phyloP scores from a whole-genome alignment of 2,329 filamentous ascomycete species.

The Fusarium guadeloupense region DNA sequence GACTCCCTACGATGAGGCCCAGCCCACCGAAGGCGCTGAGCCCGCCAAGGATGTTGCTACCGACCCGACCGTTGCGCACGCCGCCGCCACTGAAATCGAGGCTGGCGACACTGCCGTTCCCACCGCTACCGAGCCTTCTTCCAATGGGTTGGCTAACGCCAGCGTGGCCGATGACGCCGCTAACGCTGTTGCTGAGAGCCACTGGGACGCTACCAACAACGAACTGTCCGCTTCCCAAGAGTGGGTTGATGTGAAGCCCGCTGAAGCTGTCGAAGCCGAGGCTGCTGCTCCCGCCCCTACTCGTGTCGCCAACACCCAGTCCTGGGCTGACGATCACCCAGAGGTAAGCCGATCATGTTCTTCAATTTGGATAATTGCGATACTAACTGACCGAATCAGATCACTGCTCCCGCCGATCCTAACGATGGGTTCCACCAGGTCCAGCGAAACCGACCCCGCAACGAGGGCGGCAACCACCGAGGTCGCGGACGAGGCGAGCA shows the following conservation, averaged over 20 bases:
- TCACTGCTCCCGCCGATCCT: constrained; percentile 52
- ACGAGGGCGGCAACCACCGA: constrained; percentile 57
- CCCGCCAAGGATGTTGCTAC: constrained; percentile 53
- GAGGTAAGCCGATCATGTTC: constrained; percentile 52
- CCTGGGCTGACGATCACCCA: constrained; percentile 85
- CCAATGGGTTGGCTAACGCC: constrained; percentile 59
- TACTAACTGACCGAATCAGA: constrained; percentile 28
- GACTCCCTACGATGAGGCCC: constrained; percentile 50
- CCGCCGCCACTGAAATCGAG: constrained; percentile 73
- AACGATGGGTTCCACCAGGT: constrained; percentile 80
- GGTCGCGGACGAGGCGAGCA: constrained; percentile 59
- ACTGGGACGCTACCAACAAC: constrained; percentile 67
- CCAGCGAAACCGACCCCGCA: constrained; percentile 66
- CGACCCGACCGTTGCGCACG: constrained; percentile 74
- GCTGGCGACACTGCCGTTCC: constrained; percentile 55
- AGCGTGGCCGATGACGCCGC: constrained; percentile 62
- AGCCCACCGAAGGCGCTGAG: constrained; percentile 47
- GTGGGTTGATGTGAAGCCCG: constrained; percentile 76
- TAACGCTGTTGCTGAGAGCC: constrained; percentile 70
- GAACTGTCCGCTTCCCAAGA: constrained; percentile 64
- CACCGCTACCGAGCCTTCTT: constrained; percentile 47
- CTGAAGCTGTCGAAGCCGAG: constrained; percentile 79
- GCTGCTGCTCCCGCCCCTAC: constrained; percentile 66
- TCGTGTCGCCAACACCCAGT: constrained; percentile 65
- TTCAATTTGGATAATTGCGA: background rate